Evolutionary conservation across 1,284 basidiomycete species (phyloP).

Genomic region (Grifola frondosa): DNA sequence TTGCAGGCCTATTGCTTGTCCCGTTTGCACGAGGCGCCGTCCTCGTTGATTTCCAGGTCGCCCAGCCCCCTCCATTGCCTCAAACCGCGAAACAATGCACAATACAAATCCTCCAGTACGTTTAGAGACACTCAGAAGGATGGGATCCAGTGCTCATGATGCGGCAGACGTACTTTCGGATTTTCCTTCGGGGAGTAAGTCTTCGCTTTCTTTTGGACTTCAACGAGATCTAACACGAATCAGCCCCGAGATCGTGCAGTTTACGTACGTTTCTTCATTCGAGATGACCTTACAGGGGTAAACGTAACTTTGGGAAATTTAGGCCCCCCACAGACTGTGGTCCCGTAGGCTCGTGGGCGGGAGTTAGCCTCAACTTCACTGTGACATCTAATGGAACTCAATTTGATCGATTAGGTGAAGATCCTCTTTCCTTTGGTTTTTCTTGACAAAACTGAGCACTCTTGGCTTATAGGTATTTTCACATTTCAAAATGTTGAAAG

Average conservation of each 20-base stretch:
- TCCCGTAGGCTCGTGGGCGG: constrained; percentile 71
- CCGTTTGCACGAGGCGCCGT: constrained; percentile 36
- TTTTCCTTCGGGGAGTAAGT: constrained; percentile 67
- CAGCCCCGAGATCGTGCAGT: constrained; percentile 66
- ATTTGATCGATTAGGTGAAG: constrained; percentile 61
- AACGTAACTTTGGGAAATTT: neutral
- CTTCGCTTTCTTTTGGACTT: neutral
- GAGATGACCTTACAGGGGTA: too few species aligned
- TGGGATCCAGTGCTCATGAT: neutral
- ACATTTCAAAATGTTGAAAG: constrained; percentile 77
- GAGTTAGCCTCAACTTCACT: constrained; percentile 70
- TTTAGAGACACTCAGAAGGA: constrained; percentile 4
- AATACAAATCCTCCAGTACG: constrained; percentile 62
- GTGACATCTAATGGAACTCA: constrained; percentile 79
- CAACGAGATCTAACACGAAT: neutral
- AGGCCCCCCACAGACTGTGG: constrained; percentile 76
- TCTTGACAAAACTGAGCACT: neutral
- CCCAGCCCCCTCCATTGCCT: constrained; percentile 67
- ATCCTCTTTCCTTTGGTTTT: neutral
- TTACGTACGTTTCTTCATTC: constrained; percentile 47
- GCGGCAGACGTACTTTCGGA: constrained; percentile 63
- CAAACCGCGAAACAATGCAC: constrained; percentile 60
- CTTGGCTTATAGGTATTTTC: constrained; percentile 44
- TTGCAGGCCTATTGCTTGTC: constrained; percentile 16
- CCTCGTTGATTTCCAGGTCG: constrained; percentile 71